These are phyloP conservation scores for Aspergillus flavus DNA, from an alignment of 2,329 filamentous ascomycete species.

Conservation along the genomic window DNA sequence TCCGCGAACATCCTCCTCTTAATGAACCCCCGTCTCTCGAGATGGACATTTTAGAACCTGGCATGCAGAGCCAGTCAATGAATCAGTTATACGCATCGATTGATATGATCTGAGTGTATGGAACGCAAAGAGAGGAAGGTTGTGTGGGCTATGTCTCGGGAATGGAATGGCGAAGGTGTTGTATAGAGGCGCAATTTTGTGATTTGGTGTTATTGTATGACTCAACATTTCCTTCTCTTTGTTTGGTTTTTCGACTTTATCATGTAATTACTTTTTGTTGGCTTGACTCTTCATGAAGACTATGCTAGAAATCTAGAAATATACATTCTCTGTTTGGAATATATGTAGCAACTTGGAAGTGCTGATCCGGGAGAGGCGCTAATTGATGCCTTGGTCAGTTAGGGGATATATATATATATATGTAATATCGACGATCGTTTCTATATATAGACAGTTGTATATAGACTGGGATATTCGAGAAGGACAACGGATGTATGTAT, in stretches of 20 bases:
- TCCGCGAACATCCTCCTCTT: conserved; percentile 40
- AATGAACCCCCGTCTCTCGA: conserved; percentile 34
- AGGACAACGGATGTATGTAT: no score
- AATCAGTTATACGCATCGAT: conserved; percentile 41
- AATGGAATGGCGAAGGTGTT: neutral
- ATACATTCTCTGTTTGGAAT: neutral
- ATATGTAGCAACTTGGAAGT: neutral
- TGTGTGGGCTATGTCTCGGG: neutral
- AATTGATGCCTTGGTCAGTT: no score
- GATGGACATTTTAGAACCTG: conserved; percentile 37
- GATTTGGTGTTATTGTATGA: neutral
- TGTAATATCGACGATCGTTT: no score
- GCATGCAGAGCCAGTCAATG: conserved; percentile 34
- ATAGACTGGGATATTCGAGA: no score
- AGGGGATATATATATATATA: no score
- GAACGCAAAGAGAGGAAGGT: neutral
- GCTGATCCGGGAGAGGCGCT: no score
- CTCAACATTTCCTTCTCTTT: neutral
- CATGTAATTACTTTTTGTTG: neutral
- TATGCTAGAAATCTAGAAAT: neutral
- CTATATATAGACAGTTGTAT: no score
- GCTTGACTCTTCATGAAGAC: neutral
- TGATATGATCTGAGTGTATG: conserved; percentile 31
- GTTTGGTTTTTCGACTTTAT: neutral
- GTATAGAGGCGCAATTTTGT: neutral